These are phyloP conservation scores for Boletales sp. DNA, from an alignment of 768 basidiomycete species.

Conservation along the genomic window DNA sequence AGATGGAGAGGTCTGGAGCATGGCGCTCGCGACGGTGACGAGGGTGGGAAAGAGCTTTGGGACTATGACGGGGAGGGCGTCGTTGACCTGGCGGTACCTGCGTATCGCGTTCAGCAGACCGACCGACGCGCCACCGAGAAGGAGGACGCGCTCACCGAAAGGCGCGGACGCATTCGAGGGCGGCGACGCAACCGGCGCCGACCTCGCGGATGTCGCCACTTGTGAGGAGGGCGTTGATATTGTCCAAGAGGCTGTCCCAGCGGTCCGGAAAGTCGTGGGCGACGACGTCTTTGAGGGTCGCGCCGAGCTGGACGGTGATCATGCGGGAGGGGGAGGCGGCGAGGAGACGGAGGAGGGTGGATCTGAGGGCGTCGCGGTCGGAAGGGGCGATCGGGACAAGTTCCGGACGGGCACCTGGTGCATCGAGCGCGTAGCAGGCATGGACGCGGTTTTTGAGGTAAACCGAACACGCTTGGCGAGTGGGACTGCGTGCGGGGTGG, in stretches of 20 bases:
- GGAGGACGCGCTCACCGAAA: slow-evolving; percentile 23
- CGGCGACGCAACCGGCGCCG: slow-evolving; percentile 75
- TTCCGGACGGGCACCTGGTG: slow-evolving; percentile 47
- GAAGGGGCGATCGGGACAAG: slow-evolving; percentile 56
- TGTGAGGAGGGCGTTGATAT: slow-evolving; percentile 58
- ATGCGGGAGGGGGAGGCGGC: slow-evolving; percentile 60
- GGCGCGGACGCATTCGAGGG: slow-evolving; percentile 74
- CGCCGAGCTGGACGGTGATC: slow-evolving; percentile 75
- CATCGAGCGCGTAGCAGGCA: slow-evolving; percentile 56
- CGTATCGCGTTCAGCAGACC: too few species aligned
- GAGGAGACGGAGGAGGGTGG: slow-evolving; percentile 64
- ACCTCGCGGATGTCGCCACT: slow-evolving; percentile 70
- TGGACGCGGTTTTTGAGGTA: slow-evolving; percentile 90
- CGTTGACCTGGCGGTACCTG: slow-evolving; percentile 68
- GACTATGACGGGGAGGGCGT: slow-evolving; percentile 57
- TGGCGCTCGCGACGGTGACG: slow-evolving; percentile 66
- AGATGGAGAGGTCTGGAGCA: slow-evolving; percentile 61
- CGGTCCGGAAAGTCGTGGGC: slow-evolving; percentile 73
- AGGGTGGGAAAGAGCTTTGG: slow-evolving; percentile 69
- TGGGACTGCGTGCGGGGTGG: slow-evolving; percentile 45
- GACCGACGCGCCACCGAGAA: slow-evolving; percentile 42
- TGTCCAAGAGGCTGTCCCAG: slow-evolving; percentile 70
- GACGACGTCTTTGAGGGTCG: slow-evolving; percentile 68
- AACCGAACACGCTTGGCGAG: slow-evolving; percentile 81
- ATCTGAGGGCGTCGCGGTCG: slow-evolving; percentile 73